Evolutionary conservation across 352 stramenopile species (phyloP), one percentile per base, ranked within the genome.

Genomic region (Phytophthora pisi): DNA sequence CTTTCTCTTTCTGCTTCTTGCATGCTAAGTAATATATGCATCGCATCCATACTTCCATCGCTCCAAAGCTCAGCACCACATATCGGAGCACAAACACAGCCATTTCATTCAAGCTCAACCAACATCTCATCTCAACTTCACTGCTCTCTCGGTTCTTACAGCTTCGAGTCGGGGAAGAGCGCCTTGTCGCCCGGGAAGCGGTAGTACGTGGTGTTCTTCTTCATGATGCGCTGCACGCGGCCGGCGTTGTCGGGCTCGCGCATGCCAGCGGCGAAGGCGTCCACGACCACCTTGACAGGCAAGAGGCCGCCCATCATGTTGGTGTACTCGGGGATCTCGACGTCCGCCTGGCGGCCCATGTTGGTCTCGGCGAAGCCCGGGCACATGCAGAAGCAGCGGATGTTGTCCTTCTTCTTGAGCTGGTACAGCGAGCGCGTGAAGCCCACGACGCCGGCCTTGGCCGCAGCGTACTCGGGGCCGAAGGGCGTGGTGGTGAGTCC

Each of bases 371-470:
- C 74, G 30, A 93, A 95, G 26, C 64, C 78, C n/a, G 84, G 86
- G 18, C 79, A 88, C 55, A 95, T 69, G 28, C 73, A 84, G 45
- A 91, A 86, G 26, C 81, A 78, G 51, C 87, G 87, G 28, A 95
- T 82, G 67, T 90, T 92, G 70, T 80, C 68, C 64, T 74, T 72
- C 64, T 88, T 79, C 66, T 91, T 80, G 42, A 89, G 61, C 28
- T 75, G 68, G 54, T 81, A 82, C 52, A 89, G 66, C 51, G 87
- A 92, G 34, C 82, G 78, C 61, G 85, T 92, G 57, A 95, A 88
- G 8, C 78, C 75, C 23, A 93, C 77, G 42, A 95, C 85, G 15
- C 85, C 87, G 18, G 82, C 79, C 65, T 95, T 95, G 23, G 85
- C 84, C 0, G 85, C 85, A 3, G 77, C 77, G 51, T 95, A 95